Conservation (phyloP, 345 rosid species). For the Combretum micranthum region DNA sequence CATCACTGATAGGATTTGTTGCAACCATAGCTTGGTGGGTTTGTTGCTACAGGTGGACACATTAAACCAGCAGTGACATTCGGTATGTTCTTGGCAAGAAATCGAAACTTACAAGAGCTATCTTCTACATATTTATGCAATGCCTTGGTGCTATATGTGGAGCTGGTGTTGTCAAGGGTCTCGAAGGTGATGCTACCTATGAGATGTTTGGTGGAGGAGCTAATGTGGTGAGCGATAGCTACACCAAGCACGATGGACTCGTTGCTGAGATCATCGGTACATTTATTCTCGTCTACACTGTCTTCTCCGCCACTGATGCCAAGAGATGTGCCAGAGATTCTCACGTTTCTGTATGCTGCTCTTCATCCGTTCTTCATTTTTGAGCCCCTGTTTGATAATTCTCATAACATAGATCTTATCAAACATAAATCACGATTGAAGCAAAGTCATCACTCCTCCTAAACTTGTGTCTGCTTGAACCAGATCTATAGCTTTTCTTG, state of each 20-base stretch:
- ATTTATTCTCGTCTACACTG: constrained; percentile 28
- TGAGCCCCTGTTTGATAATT: too few species aligned
- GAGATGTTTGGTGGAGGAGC: constrained; percentile 19
- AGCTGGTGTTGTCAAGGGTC: constrained; percentile 28
- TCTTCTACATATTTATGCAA: constrained; percentile 24
- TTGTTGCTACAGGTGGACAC: constrained; percentile 23
- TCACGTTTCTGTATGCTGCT: constrained; percentile 21
- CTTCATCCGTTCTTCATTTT: neutral
- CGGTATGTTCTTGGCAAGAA: constrained; percentile 28
- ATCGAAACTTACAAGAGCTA: constrained; percentile 23
- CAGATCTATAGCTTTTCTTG: too few species aligned
- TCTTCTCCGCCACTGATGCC: constrained; percentile 35
- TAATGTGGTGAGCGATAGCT: constrained; percentile 16
- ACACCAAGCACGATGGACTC: constrained; percentile 24
- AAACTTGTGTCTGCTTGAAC: too few species aligned
- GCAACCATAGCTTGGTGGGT: neutral
- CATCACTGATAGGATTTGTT: too few species aligned
- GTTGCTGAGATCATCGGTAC: constrained; percentile 23
- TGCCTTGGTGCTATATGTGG: constrained; percentile 26
- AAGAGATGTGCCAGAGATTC: constrained; percentile 42
- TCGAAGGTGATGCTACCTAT: constrained; percentile 15
- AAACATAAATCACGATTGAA: too few species aligned
- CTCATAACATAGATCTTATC: too few species aligned
- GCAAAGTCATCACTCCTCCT: too few species aligned
- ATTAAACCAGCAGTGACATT: constrained; percentile 27